Evolutionary conservation across 306 rosid species (phyloP).

Genomic region (Castanea crenata): DNA sequence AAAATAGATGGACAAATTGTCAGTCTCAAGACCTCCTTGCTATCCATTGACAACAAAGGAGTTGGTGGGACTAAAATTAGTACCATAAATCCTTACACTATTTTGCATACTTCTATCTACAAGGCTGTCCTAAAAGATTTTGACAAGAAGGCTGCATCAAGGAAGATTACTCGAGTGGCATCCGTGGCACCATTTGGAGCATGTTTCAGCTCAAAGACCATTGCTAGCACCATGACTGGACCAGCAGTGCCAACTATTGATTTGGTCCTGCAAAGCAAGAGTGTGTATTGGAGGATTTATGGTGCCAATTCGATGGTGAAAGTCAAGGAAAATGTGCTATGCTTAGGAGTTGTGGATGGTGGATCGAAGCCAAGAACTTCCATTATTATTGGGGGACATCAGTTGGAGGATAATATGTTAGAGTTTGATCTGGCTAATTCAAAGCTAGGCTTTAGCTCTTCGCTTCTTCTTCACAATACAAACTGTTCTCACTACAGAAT

Average conservation of each 20-base stretch:
- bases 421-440: conserved; percentile 50
- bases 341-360: conserved; percentile 60
- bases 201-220: conserved; percentile 30
- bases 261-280: conserved; percentile 46
- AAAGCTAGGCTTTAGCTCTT: conserved; percentile 51
- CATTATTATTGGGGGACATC: conserved; percentile 56
- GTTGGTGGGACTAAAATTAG: conserved; percentile 73
- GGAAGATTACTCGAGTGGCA: conserved; percentile 17
- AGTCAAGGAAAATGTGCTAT: conserved; percentile 31
- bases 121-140: conserved; percentile 38
- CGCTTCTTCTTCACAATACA: conserved; percentile 25
- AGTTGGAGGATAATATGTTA: conserved; percentile 52
- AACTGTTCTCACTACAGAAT: background rate
- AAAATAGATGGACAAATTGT: conserved; percentile 33
- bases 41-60: conserved; percentile 42
- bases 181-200: conserved; percentile 53
- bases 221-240: conserved; percentile 32
- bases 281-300: conserved; percentile 42
- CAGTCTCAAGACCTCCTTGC: conserved; percentile 29
- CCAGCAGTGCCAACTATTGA: conserved; percentile 43
- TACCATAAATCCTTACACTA: conserved; percentile 49
- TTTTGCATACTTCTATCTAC: conserved; percentile 51
- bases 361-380: conserved; percentile 43
- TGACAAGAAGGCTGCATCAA: conserved; percentile 15
- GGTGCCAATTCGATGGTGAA: conserved; percentile 64